Evolutionary conservation across 75 land plant genomes (phyloP).

Genomic region (Pinus taeda): DNA sequence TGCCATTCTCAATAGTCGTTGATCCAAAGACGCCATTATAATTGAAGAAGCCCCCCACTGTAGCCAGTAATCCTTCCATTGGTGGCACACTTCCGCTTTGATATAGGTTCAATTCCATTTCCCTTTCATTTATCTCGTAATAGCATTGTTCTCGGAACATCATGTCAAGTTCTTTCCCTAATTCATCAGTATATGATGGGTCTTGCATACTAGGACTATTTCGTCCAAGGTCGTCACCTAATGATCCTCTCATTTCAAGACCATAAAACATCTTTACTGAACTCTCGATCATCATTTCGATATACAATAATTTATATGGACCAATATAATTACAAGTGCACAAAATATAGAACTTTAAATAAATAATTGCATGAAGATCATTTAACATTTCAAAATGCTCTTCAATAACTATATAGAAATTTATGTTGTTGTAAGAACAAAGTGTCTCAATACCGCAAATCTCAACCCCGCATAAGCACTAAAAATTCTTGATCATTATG

Average conservation of each 20-base stretch:
- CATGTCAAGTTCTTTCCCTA: constrained; percentile 52
- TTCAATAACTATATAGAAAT: no score
- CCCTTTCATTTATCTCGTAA: constrained; percentile 12
- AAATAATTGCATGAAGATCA: no score
- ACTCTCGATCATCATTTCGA: constrained; percentile 41
- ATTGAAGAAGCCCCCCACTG: constrained; percentile 38
- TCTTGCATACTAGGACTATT: constrained; percentile 19
- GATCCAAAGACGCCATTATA: not conserved
- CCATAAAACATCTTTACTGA: constrained; percentile 48
- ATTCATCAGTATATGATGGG: constrained; percentile 22
- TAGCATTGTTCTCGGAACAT: constrained; percentile 55
- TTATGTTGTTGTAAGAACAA: no score
- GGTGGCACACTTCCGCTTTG: no score
- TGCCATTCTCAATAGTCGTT: not conserved
- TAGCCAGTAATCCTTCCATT: constrained; percentile 54
- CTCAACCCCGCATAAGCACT: no score
- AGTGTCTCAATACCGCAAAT: not conserved
- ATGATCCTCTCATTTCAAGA: constrained; percentile 28
- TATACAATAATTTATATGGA: no score
- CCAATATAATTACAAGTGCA: no score
- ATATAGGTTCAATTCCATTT: no score
- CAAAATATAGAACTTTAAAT: no score
- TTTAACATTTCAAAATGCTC: no score
- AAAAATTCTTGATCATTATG: no score
- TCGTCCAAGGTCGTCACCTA: constrained; percentile 8